Conservation (phyloP, 345 rosid genomes). For the Litchi chinensis region DNA sequence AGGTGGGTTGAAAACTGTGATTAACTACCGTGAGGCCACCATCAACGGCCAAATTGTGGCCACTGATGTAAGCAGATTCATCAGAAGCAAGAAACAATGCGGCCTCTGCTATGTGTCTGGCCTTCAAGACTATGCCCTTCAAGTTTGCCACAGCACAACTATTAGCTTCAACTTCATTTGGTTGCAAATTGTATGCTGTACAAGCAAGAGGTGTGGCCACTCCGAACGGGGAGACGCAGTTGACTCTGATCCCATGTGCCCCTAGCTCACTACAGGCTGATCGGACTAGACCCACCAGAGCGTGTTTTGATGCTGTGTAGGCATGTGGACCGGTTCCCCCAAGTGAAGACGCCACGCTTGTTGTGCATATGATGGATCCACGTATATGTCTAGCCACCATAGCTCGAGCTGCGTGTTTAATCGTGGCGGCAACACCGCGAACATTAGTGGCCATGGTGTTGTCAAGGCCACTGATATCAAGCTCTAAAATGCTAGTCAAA, state of each 20-base stretch:
- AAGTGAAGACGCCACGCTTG: slow-evolving; percentile 60
- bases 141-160: slow-evolving; percentile 45
- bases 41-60: slow-evolving; percentile 82
- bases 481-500: slow-evolving; percentile 56
- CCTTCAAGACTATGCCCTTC: slow-evolving; percentile 71
- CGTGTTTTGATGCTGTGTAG: slow-evolving; percentile 81
- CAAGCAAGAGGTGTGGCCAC: slow-evolving; percentile 83
- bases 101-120: slow-evolving; percentile 77
- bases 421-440: slow-evolving; percentile 73
- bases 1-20: slow-evolving; percentile 31
- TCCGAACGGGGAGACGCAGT: slow-evolving; percentile 81
- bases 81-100: slow-evolving; percentile 88
- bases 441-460: slow-evolving; percentile 63
- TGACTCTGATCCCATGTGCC: slow-evolving; percentile 80
- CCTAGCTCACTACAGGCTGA: slow-evolving; percentile 81
- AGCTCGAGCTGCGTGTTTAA: slow-evolving; percentile 80
- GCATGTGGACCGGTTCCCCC: slow-evolving; percentile 79
- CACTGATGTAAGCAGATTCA: slow-evolving; percentile 80
- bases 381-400: slow-evolving; percentile 65
- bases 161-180: slow-evolving; percentile 52
- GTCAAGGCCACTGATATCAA: slow-evolving; percentile 57
- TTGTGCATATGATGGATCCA: slow-evolving; percentile 84
- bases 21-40: slow-evolving; percentile 79
- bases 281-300: slow-evolving; percentile 68
- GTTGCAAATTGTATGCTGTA: slow-evolving; percentile 44